Conservation (phyloP, 2,329 filamentous ascomycete genomes). For the Fusarium sp. region DNA sequence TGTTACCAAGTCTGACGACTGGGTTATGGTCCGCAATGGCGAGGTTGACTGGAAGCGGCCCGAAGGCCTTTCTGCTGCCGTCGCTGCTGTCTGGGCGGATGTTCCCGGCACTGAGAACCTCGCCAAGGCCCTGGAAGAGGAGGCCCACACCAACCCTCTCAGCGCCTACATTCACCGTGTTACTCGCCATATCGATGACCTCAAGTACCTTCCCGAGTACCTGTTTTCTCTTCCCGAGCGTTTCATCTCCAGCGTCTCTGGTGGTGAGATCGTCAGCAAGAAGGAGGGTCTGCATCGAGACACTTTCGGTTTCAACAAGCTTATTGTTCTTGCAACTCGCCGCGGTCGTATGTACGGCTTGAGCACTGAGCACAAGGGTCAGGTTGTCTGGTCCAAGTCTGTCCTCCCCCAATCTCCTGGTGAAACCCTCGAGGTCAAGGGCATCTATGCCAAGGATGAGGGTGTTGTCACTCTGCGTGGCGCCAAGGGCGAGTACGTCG, state of each 20-base stretch:
- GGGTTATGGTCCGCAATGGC: constrained; percentile 86
- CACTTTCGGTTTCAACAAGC: constrained; percentile 89
- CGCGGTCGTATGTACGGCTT: constrained; percentile 84
- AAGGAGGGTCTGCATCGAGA: constrained; percentile 69
- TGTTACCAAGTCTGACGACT: constrained; percentile 76
- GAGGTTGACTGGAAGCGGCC: constrained; percentile 82
- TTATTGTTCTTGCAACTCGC: constrained; percentile 82
- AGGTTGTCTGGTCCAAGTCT: constrained; percentile 79
- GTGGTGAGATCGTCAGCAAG: constrained; percentile 61
- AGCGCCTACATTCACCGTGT: constrained; percentile 90
- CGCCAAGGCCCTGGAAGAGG: constrained; percentile 83
- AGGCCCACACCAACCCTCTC: constrained; percentile 83
- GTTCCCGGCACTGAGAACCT: constrained; percentile 78
- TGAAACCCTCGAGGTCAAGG: constrained; percentile 73
- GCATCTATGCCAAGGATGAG: constrained; percentile 71
- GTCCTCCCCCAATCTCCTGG: constrained; percentile 67
- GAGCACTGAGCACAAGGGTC: constrained; percentile 79
- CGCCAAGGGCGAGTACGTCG: constrained; percentile 70
- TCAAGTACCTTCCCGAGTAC: constrained; percentile 80
- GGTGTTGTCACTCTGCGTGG: constrained; percentile 69
- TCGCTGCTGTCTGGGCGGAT: constrained; percentile 84
- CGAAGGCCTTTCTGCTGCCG: constrained; percentile 83
- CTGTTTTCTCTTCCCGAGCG: constrained; percentile 75
- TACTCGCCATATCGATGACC: constrained; percentile 81
- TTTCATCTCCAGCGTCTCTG: constrained; percentile 73